Evolutionary conservation across 768 basidiomycete species (phyloP).

Genomic region (Amanita phalloides): DNA sequence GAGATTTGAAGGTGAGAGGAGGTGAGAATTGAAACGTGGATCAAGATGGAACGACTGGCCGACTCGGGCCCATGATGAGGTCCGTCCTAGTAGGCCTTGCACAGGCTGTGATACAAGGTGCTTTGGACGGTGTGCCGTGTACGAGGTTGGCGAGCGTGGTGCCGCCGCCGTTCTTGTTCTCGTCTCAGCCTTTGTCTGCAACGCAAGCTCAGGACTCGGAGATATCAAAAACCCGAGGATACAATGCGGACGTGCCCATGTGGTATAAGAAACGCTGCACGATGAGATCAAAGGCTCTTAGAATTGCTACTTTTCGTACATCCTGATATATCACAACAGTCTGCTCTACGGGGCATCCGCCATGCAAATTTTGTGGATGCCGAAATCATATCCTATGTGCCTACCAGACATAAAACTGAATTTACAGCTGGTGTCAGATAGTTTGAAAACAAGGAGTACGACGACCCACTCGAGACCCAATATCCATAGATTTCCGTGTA

Average conservation of each 20-base stretch:
- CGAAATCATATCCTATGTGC: no score
- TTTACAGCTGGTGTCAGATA: no score
- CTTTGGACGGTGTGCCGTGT: not conserved
- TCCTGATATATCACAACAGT: no score
- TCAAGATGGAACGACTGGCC: not conserved
- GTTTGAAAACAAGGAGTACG: no score
- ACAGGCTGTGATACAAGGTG: not conserved
- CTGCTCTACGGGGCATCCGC: no score
- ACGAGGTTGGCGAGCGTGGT: not conserved
- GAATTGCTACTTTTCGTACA: no score
- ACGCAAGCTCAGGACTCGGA: not conserved
- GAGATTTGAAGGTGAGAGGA: slow-evolving; percentile 4
- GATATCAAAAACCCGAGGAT: not conserved
- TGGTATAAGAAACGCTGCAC: not conserved
- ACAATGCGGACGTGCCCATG: not conserved
- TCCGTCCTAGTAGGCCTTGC: not conserved
- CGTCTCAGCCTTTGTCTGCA: not conserved
- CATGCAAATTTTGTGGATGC: no score
- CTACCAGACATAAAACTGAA: no score
- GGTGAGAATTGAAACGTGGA: not conserved
- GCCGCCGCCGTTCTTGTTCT: not conserved
- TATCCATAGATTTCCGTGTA: no score
- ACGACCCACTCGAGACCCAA: no score
- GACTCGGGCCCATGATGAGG: no score
- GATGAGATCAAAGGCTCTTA: no score